phyloP scores from a whole-genome alignment of 2,329 filamentous ascomycete species.

The Aureobasidium sp. region DNA sequence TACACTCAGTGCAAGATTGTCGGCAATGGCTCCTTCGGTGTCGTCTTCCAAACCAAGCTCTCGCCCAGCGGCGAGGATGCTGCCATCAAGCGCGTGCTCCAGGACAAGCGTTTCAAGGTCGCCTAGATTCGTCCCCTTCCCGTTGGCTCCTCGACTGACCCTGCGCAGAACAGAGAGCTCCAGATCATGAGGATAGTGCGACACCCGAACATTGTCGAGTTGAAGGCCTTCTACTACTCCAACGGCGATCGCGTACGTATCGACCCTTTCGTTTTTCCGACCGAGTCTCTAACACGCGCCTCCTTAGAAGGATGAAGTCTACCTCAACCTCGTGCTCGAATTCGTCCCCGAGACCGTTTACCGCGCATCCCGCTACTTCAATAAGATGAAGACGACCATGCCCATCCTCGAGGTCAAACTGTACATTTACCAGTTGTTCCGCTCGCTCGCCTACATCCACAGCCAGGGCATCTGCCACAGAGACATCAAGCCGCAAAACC shows the following conservation, averaged over 20 bases:
- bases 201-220: conserved; percentile 96
- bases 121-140: neutral
- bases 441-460: conserved; percentile 96
- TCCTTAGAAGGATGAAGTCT: conserved; percentile 76
- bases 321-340: conserved; percentile 95
- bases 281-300: conserved; percentile 18
- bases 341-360: conserved; percentile 98
- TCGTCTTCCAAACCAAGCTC: conserved; percentile 98
- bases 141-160: neutral
- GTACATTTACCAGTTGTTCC: conserved; percentile 99
- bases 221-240: conserved; percentile 99
- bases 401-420: conserved; percentile 97
- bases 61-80: conserved; percentile 97
- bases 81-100: conserved; percentile 96
- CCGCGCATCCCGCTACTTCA: conserved; percentile 96
- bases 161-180: conserved; percentile 81
- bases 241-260: conserved; percentile 82
- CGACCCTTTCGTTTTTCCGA: neutral
- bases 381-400: conserved; percentile 99
- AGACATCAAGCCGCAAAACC: conserved; percentile 98
- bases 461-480: conserved; percentile 98
- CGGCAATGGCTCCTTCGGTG: conserved; percentile 96
- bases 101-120: conserved; percentile 99
- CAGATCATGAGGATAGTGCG: conserved; percentile 99
- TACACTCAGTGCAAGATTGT: conserved; percentile 99